Base-by-base conservation (phyloP, 2,329 filamentous ascomycete genomes). In the Fusarium buxicola region DNA sequence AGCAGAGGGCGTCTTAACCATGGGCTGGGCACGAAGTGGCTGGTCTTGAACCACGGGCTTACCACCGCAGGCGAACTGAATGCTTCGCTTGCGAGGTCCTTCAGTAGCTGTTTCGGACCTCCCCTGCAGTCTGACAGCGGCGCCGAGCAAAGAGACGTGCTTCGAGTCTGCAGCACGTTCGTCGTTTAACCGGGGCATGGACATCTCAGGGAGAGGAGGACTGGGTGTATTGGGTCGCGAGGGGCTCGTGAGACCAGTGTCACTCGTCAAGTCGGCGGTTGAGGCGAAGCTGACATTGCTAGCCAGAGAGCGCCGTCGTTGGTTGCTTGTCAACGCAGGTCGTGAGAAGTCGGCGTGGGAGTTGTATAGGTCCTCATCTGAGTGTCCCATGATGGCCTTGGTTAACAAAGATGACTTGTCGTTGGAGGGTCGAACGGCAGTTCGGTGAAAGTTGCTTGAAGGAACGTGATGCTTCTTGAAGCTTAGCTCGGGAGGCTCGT, bases 211-310 rank as follows among this genome's bases (percentile, higher is more conserved):
- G 3, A 89, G 82, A n/a, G 92, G 92, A 15, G 95, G 94, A 72
- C 94, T 98, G 1, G 94, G 92, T 0, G 92, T 94, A 74, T 87
- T 92, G 31, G 92, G 92, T 53, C 92, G 84, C n/a, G 92, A 90
- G 36, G 94, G 93, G 71, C 92, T 97, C 15, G 94, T 96, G 57
- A 96, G 80, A 57, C 92, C 94, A 55, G 92, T 95, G 72, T 97
- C 95, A 76, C 94, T 97, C n/a, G 93, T 97, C 55, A 98, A 83
- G 65, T 97, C 94, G 32, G 91, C 91, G 4, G 92, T 96, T 2
- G 94, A 97, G 40, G 91, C 84, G 58, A 90, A 79, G 78, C 93
- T 97, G 66, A 88, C 81, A 72, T 89, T 94, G 81, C 92, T 96
- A 74, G 89, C 90, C 69, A 90, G 88, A 58, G 91, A 94, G 58